phyloP scores from a whole-genome alignment of 2,329 filamentous ascomycete species.

The Cladobotryum mycophilum region DNA sequence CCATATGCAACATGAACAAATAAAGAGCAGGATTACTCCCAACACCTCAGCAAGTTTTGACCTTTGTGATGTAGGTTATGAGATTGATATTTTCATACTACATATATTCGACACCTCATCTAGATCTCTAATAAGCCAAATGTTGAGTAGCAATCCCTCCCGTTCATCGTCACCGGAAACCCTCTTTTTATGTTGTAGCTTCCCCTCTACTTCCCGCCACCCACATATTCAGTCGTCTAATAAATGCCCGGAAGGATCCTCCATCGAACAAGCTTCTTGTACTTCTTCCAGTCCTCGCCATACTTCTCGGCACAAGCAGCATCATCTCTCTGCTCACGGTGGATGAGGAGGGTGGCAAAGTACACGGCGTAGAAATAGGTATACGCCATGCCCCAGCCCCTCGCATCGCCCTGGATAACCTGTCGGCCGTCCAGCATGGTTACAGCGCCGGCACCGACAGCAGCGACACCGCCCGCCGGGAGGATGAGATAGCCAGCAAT shows the following conservation, averaged over 20 bases:
- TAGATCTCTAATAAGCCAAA: no score
- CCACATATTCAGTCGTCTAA: conserved; percentile 29
- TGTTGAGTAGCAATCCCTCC: no score
- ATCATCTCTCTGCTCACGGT: conserved; percentile 78
- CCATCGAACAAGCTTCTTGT: conserved; percentile 70
- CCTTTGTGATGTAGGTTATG: no score
- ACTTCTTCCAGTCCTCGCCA: conserved; percentile 80
- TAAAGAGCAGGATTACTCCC: no score
- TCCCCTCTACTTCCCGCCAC: no score
- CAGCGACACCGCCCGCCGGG: conserved; percentile 36
- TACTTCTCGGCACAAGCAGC: conserved; percentile 84
- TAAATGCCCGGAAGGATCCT: conserved; percentile 79
- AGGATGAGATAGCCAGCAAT: conserved; percentile 71
- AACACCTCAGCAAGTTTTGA: no score
- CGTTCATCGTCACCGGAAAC: no score
- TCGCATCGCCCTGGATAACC: conserved; percentile 62
- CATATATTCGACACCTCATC: no score
- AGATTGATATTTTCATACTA: no score
- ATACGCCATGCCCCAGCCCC: conserved; percentile 75
- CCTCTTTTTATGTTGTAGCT: no score
- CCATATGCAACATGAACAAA: no score
- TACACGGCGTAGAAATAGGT: conserved; percentile 91
- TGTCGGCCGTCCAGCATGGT: conserved; percentile 52
- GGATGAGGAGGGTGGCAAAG: conserved; percentile 75
- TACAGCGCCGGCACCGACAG: conserved; percentile 39